These are phyloP conservation scores for Candida pseudofarinosa DNA, from an alignment of 805 yeast species.

Conservation along the genomic window DNA sequence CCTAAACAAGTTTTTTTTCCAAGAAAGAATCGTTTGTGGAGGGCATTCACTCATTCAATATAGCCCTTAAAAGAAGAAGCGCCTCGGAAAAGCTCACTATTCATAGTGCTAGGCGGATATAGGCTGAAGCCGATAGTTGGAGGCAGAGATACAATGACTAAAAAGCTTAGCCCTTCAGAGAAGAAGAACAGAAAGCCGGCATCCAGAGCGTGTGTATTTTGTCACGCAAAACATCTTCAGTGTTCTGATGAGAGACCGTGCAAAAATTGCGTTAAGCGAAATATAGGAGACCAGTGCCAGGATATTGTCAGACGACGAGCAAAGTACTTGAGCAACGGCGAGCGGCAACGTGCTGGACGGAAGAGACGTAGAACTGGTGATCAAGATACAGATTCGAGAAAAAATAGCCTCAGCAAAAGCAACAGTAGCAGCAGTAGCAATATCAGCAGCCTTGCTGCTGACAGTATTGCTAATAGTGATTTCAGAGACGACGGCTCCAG, in stretches of 20 bases:
- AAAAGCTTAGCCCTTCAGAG: conserved; percentile 50
- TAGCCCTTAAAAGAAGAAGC: background rate
- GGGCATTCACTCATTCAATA: background rate
- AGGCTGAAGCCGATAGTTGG: too few species aligned
- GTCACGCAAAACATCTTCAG: conserved; percentile 70
- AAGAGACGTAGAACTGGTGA: background rate
- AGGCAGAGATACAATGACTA: conserved; percentile 49
- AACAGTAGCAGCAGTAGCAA: background rate
- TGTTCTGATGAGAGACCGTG: conserved; percentile 72
- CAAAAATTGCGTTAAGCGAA: conserved; percentile 62
- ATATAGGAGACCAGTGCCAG: conserved; percentile 49
- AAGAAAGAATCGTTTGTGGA: background rate
- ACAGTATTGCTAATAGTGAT: background rate
- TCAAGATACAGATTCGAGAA: background rate
- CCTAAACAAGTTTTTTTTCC: too few species aligned
- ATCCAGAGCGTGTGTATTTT: conserved; percentile 65
- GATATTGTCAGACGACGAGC: conserved; percentile 57
- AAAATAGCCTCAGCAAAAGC: background rate
- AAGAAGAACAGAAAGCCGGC: conserved; percentile 58
- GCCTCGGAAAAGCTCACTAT: too few species aligned
- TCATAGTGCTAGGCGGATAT: background rate
- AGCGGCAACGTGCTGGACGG: background rate
- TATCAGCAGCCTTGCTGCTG: background rate
- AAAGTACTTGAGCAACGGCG: conserved; percentile 24
- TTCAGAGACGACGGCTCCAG: background rate